A percentile compares a stretch with the other conserved stretches of the same genome.
phyloP scores from a whole-genome alignment of 2,329 filamentous ascomycete genomes.

The Fusarium dimerum region DNA sequence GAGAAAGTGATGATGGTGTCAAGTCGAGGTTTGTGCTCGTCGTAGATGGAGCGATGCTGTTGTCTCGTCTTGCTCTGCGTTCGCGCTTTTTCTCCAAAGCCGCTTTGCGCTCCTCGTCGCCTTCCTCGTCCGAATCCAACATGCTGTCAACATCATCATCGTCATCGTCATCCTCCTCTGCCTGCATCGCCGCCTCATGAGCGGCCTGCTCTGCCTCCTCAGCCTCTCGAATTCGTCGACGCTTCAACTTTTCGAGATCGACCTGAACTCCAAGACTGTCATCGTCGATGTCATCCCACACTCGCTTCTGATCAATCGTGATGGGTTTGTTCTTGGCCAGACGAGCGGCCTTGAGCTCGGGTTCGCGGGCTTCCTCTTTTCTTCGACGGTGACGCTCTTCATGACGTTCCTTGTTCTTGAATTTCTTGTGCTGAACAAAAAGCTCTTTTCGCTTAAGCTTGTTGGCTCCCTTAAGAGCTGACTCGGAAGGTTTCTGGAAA shows the following conservation, averaged over 20 bases:
- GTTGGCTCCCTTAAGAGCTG: constrained; percentile 60
- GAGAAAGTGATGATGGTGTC: constrained; percentile 58
- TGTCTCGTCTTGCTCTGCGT: constrained; percentile 47
- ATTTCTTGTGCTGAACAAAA: constrained; percentile 78
- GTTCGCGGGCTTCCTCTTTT: constrained; percentile 83
- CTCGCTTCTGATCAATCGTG: constrained; percentile 84
- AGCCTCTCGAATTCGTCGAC: constrained; percentile 55
- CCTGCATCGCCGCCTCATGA: constrained; percentile 41
- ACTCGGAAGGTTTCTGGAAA: constrained; percentile 35
- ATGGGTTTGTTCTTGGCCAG: constrained; percentile 75
- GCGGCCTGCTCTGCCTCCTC: constrained; percentile 52
- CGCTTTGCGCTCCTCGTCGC: constrained; percentile 49
- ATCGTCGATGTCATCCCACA: constrained; percentile 79
- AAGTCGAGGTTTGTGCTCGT: constrained; percentile 65
- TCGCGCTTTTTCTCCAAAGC: constrained; percentile 45
- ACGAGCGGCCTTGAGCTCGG: constrained; percentile 70
- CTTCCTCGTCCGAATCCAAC: constrained; percentile 66
- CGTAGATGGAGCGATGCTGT: constrained; percentile 58
- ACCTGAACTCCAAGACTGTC: constrained; percentile 58
- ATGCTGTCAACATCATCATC: constrained; percentile 75
- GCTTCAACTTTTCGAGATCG: constrained; percentile 61
- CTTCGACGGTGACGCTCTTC: constrained; percentile 77
- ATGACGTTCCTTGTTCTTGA: constrained; percentile 71
- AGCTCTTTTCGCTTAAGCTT: constrained; percentile 78
- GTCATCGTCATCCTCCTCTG: constrained; percentile 47